These are phyloP conservation scores for Corynespora cassiicola DNA, from an alignment of 2,329 filamentous ascomycete species.

Conservation along the genomic window DNA sequence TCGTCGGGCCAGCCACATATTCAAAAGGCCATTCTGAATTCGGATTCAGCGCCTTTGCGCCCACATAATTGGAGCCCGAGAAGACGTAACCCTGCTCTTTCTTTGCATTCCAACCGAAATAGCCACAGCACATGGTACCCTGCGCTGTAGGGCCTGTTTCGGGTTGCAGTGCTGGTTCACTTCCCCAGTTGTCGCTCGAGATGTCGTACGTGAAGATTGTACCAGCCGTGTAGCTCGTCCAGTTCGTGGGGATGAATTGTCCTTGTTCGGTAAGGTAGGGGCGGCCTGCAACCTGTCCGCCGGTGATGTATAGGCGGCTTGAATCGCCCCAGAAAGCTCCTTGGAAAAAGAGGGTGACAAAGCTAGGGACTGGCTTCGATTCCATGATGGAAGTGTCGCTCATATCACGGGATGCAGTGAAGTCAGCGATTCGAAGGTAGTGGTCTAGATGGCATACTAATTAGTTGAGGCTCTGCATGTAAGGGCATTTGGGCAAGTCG, in stretches of 20 bases:
- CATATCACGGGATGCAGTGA: constrained; percentile 12
- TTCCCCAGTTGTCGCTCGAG: constrained; percentile 8
- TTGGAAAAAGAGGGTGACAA: constrained; percentile 9
- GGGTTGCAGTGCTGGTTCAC: constrained; percentile 10
- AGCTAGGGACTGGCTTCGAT: constrained; percentile 10
- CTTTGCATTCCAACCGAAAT: constrained; percentile 10
- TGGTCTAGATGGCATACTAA: constrained; percentile 10
- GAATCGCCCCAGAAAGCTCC: constrained; percentile 16
- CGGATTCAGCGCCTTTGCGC: constrained; percentile 2
- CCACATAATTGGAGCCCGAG: constrained; percentile 7
- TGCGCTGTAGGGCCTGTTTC: constrained; percentile 3
- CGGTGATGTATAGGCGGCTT: constrained; percentile 10
- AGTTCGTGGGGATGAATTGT: constrained; percentile 1
- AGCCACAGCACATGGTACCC: constrained; percentile 11
- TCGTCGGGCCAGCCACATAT: constrained; percentile 2
- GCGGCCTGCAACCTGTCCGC: constrained; percentile 6
- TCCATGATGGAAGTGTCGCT: constrained; percentile 10
- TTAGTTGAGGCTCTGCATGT: not conserved
- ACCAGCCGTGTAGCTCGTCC: constrained; percentile 1
- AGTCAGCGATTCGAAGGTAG: constrained; percentile 19
- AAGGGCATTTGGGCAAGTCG: constrained; percentile 2
- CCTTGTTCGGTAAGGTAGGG: constrained; percentile 11
- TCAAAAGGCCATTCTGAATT: not conserved
- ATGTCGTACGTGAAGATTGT: constrained; percentile 12
- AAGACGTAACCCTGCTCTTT: constrained; percentile 10